Percentiles rank a stretch among this genome's conserved stretches.
phyloP scores from a whole-genome alignment of 352 stramenopile species.

The Ochromonadaceae sp. region DNA sequence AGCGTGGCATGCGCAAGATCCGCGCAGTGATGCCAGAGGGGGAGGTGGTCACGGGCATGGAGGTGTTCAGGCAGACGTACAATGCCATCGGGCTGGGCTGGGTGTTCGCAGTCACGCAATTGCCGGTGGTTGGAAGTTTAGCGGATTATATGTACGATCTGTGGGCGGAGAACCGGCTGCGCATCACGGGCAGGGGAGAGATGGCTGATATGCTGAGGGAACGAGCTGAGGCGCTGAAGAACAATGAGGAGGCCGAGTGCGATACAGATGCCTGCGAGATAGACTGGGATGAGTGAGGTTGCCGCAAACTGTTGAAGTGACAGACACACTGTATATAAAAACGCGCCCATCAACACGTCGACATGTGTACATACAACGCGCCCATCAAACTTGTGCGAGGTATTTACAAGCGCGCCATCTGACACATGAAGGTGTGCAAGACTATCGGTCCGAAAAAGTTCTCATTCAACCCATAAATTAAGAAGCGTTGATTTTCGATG shows the following conservation, averaged over 20 bases:
- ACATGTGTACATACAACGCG: no score
- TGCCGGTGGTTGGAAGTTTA: constrained; percentile 16
- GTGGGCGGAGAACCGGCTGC: constrained; percentile 17
- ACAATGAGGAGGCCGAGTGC: background rate
- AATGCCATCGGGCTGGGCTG: constrained; percentile 18
- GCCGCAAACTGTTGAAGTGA: no score
- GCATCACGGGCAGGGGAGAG: constrained; percentile 13
- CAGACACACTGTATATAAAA: no score
- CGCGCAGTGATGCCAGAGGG: constrained; percentile 10
- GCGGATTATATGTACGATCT: constrained; percentile 20
- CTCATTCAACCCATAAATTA: no score
- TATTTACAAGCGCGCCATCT: no score
- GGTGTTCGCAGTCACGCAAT: constrained; percentile 5
- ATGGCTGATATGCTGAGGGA: constrained; percentile 20
- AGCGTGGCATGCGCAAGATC: constrained; percentile 18
- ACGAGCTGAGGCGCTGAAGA: background rate
- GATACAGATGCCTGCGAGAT: background rate
- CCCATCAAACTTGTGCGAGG: no score
- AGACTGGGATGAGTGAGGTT: constrained; percentile 5
- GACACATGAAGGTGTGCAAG: no score
- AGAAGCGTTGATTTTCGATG: no score
- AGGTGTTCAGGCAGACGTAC: constrained; percentile 19
- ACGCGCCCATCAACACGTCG: no score
- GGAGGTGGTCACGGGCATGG: constrained; percentile 15
- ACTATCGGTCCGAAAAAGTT: no score